Conservation (phyloP, 2,329 filamentous ascomycete species). For the Xylaria sp. region DNA sequence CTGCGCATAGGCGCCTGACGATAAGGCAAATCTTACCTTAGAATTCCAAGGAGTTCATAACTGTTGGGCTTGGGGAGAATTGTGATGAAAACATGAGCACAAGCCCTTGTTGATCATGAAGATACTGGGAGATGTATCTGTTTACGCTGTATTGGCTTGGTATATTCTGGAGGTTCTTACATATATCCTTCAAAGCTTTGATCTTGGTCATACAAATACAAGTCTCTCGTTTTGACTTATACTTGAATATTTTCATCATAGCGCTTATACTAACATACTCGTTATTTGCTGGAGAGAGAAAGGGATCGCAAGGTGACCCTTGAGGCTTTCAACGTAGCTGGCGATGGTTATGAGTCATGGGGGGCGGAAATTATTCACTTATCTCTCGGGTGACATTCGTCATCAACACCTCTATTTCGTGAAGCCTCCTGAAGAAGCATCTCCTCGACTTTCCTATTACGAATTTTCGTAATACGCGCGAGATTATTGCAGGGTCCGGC, state of each 20-base stretch:
- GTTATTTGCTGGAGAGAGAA: neutral
- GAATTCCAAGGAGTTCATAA: neutral
- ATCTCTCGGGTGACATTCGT: neutral
- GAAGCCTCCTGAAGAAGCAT: neutral
- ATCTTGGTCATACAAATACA: too few relatives aligned
- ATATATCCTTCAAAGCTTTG: neutral
- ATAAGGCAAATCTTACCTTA: neutral
- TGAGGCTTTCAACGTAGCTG: neutral
- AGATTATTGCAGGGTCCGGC: rapidly evolving
- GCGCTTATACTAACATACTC: neutral
- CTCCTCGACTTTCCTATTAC: neutral
- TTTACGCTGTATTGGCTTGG: neutral
- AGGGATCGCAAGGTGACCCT: neutral
- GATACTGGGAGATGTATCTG: neutral
- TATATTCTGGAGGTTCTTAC: too few relatives aligned
- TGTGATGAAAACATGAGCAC: neutral
- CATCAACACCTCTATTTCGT: neutral
- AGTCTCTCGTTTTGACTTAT: neutral
- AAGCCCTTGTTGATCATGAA: neutral
- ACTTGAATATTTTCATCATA: neutral
- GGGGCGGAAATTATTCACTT: neutral
- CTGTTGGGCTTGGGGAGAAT: neutral
- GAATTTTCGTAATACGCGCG: too few relatives aligned
- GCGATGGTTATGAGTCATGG: neutral
- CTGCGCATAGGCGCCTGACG: neutral